Base-by-base conservation (phyloP, 352 stramenopile species). In the Sclerospora graminicola region DNA sequence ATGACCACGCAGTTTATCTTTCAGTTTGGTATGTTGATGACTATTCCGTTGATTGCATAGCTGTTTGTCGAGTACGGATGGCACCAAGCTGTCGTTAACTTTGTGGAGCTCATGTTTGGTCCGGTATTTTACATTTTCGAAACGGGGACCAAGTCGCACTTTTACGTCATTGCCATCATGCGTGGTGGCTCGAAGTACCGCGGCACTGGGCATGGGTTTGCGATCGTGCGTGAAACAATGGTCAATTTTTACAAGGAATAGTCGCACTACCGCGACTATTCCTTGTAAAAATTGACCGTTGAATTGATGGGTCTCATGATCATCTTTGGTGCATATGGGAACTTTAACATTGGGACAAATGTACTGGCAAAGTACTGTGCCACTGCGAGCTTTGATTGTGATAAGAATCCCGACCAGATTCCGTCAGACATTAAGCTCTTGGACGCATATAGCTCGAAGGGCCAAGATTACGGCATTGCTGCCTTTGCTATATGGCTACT, bases 21-120 rank as follows among this genome's bases (percentile, higher is more conserved):
- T 61, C 81, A 93, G 57, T 90, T 93, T 46, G 81, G 81, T 65
- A 86, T 93, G 69, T 60, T 93, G 21, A 87, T 89, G 72, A 88
- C 77, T 9, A 87, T 93, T 40, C 81, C 81, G 18, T 43, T 93
- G 40, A 84, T 93, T 21, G 79, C 81, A 1, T 87, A 75, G 19
- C 48, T 93, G 1, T 77, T 87, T 45, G 81, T 93, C 18, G 78
- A 93, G 48, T 84, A 83, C 34, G 81, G 81, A 21, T 93, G 77
- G 71, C 76, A 76, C 13, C 81, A 93, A 56, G 81, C 73, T 18
- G 54, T 89, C 19, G 58, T 88, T 1, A 73, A 93, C 40, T 85
- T 90, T 45, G 51, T 89, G 14, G 75, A 88, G 54, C 48, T 88
- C 5, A 50, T 93, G 10, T 60, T 93, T n/a, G 81, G 79, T 15